Base-by-base conservation (phyloP, 108 stramenopile species). In the Nannochloropsis gaditana region DNA sequence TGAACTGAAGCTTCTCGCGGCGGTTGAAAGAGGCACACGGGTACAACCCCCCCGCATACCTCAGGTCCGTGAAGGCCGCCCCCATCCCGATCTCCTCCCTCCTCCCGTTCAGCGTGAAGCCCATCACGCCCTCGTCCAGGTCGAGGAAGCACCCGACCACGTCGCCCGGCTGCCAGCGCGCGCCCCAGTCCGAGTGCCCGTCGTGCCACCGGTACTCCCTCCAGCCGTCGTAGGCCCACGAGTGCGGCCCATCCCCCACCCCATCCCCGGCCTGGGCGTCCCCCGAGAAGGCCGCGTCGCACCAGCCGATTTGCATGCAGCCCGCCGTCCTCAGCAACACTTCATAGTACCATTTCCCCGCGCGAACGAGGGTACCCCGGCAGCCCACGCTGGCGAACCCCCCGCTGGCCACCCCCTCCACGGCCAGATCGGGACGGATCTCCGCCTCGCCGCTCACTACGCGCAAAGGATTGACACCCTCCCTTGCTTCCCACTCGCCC, bases 221-320 rank as follows among this genome's bases (percentile, higher is more conserved):
- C 95, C 96, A 98, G 10, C 97, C 97, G 90, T 98, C 97, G 87
- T 91, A 98, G 15, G 95, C 94, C 95, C 96, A 98, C 3, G 95
- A 96, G 80, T 94, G 93, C 10, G 93, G 93, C 9, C 94, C 95
- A 89, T 98, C 96, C 41, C 97, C 97, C 59, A 85, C 94, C 95
- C 1, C 97, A 80, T 98, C 96, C 8, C 95, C 96, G 21, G 93
- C 87, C 45, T 95, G 95, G 3, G 90, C 84, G 85, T 96, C 94
- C 42, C 96, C 95, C 9, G 90, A 87, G 87, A 94, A 96, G 44
- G 93, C 93, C 5, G 92, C 93, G 90, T 96, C 96, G 15, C 93
- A 95, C 95, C 95, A 97, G 31, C 97, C 97, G 44, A 97, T 92
- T 80, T 97, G 95, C 83, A 97, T 86, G 89, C 97, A 97, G 9